Percentiles rank a stretch among this genome's conserved stretches.
phyloP scores from a whole-genome alignment of 2,329 filamentous ascomycete species.

The Xylariaceae sp. region DNA sequence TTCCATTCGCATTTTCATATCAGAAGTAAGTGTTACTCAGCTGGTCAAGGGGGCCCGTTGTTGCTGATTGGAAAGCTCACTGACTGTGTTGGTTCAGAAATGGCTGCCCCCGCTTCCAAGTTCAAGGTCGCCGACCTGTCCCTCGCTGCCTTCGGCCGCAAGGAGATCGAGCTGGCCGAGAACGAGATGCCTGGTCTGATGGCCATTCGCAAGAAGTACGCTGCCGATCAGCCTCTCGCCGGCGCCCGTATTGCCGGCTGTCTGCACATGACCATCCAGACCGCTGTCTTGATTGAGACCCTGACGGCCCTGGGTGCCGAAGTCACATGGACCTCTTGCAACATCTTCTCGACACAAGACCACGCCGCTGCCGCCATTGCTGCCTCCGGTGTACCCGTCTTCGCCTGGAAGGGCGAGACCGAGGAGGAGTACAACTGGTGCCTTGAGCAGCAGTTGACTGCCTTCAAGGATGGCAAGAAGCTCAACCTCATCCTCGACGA shows the following conservation, averaged over 20 bases:
- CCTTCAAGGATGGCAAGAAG: constrained; percentile 95
- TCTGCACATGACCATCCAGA: constrained; percentile 99
- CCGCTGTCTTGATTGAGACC: constrained; percentile 98
- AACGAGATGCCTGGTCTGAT: constrained; percentile 97
- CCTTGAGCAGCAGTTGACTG: constrained; percentile 91
- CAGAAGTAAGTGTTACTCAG: constrained; percentile 8
- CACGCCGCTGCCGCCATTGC: constrained; percentile 97
- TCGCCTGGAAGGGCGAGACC: constrained; percentile 80
- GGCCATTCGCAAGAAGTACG: constrained; percentile 89
- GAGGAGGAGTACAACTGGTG: constrained; percentile 99
- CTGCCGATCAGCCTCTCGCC: constrained; percentile 83
- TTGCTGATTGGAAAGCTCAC: neutral
- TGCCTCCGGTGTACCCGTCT: constrained; percentile 83
- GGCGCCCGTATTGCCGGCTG: constrained; percentile 96
- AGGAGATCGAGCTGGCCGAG: constrained; percentile 97
- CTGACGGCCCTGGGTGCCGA: constrained; percentile 90
- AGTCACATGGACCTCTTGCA: constrained; percentile 98
- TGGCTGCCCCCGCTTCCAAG: constrained; percentile 79
- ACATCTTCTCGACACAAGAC: constrained; percentile 99
- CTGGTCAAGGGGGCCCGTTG: neutral
- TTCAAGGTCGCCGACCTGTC: constrained; percentile 99
- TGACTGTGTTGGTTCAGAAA: constrained; percentile 29
- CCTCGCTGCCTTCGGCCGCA: constrained; percentile 95
- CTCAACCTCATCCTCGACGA: constrained; percentile 99
- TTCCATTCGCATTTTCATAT: neutral